phyloP scores from a whole-genome alignment of 2,329 filamentous ascomycete species.

The Xylaria hypoxylon region DNA sequence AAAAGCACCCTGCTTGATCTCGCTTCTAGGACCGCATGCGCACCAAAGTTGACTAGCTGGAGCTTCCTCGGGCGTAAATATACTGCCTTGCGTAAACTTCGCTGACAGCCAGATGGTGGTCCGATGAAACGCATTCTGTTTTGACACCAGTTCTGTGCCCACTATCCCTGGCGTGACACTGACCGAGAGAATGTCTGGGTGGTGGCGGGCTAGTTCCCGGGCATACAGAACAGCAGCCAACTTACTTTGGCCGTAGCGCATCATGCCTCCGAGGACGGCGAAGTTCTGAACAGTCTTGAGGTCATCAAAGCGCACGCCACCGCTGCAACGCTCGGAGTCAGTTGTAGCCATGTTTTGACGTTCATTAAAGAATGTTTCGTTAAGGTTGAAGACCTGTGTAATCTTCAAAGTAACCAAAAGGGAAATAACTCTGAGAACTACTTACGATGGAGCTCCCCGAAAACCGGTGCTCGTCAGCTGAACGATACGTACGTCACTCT shows the following conservation, averaged over 20 bases:
- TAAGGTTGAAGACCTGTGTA: not conserved
- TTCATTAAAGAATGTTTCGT: not conserved
- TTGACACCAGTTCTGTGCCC: slow-evolving; percentile 18
- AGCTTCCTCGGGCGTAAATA: not conserved
- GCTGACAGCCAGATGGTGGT: slow-evolving; percentile 9
- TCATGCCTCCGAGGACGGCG: slow-evolving; percentile 17
- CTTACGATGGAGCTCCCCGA: slow-evolving; percentile 6
- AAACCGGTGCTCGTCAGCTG: slow-evolving; percentile 30
- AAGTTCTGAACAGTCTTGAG: slow-evolving; percentile 26
- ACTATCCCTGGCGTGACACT: slow-evolving; percentile 32
- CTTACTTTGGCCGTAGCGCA: slow-evolving; percentile 40
- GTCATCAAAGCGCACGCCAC: slow-evolving; percentile 30
- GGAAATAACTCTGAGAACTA: not conserved
- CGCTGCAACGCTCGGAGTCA: not conserved
- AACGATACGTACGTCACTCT: slow-evolving; percentile 34
- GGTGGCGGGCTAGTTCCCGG: slow-evolving; percentile 34
- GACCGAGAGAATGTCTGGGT: slow-evolving; percentile 27
- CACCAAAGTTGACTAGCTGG: slow-evolving; percentile 18
- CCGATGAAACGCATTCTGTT: slow-evolving; percentile 8
- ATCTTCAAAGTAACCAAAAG: not conserved
- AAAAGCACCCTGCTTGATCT: slow-evolving; percentile 29
- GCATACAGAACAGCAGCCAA: slow-evolving; percentile 38
- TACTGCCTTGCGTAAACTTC: slow-evolving; percentile 11
- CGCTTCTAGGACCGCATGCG: slow-evolving; percentile 6
- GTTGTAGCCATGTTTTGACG: not conserved